Evolutionary conservation across 805 yeast species (phyloP), one percentile per base, ranked within the genome.

Genomic region (Ascoidea asiatica): DNA sequence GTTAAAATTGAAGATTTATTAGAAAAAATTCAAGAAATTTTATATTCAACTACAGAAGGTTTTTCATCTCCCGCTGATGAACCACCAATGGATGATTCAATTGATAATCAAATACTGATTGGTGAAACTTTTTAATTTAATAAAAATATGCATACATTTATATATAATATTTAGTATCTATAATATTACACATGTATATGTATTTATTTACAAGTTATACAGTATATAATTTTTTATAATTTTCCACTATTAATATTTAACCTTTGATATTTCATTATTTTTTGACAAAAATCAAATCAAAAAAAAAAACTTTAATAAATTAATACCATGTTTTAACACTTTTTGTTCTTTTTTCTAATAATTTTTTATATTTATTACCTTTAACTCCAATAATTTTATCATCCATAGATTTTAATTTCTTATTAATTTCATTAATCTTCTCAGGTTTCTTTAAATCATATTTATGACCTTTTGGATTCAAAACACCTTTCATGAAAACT

Each of bases 21-120:
- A 21, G 65, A 73, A 20, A 79, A 82, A 54, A 72, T 90, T 23
- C 90, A 85, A 59, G 77, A 73, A 29, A 83, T 86, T 11, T 63
- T 89, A 50, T 89, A 85, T 53, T 73, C 81, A 5, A 82, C 94
- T 0, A 87, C 84, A 44, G 95, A 84, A 50, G 95, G 95, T 1
- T 87, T 87, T 56, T 82, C 79, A 53, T 69, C 72, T 20, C 80
- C 80, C n/a, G 65, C 61, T 33, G 67, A 60, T 19, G 59, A 51
- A 2, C 65, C 58, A 22, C 55, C 45, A 3, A 53, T 43, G 5
- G 45, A 29, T 6, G 53, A 53, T 29, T 8, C 15, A 29, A 29
- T 29, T 29, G 35, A 29, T 8, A 29, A 29, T 29, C 35, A 29
- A 29, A 29, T 11, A 11, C 35, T n/a, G n/a, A n/a, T n/a, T n/a